These are phyloP conservation scores for Camellia lanceoleosa DNA, from an alignment of 148 eudicot genomes.

Conservation along the genomic window DNA sequence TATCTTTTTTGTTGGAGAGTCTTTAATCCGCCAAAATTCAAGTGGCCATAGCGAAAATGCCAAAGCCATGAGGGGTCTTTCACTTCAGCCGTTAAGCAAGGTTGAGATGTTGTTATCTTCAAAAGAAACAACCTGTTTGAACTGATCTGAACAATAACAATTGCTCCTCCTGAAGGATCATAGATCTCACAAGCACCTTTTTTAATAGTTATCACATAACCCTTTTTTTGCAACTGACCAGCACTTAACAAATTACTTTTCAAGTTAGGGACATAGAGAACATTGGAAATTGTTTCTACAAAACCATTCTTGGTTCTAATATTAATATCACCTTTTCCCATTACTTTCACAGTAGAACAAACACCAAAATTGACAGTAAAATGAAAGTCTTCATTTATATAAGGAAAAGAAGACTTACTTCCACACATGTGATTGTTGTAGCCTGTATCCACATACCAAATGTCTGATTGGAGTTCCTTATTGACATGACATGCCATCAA, in stretches of 20 bases:
- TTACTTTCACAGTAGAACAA: not conserved
- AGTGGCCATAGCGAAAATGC: not conserved
- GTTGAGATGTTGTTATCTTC: not conserved
- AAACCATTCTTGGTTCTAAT: not conserved
- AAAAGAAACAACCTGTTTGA: not conserved
- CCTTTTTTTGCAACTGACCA: not conserved
- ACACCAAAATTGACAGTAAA: not conserved
- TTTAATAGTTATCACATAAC: not conserved
- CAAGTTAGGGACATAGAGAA: not conserved
- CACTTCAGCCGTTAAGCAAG: not conserved
- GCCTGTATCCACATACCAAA: no score
- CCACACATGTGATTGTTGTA: no score
- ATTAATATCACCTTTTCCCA: constrained; percentile 6
- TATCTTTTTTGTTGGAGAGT: no score
- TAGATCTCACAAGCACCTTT: constrained; percentile 1
- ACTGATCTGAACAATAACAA: constrained; percentile 4
- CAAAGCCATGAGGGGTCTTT: not conserved
- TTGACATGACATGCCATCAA: no score
- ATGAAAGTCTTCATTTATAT: not conserved
- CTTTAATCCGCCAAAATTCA: not conserved
- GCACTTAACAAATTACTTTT: not conserved
- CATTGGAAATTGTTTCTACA: constrained; percentile 6
- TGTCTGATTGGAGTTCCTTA: no score
- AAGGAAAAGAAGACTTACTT: not conserved
- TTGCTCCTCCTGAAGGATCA: not conserved